phyloP scores from a whole-genome alignment of 176 grass and related monocot genomes.

The Lolium perenne region DNA sequence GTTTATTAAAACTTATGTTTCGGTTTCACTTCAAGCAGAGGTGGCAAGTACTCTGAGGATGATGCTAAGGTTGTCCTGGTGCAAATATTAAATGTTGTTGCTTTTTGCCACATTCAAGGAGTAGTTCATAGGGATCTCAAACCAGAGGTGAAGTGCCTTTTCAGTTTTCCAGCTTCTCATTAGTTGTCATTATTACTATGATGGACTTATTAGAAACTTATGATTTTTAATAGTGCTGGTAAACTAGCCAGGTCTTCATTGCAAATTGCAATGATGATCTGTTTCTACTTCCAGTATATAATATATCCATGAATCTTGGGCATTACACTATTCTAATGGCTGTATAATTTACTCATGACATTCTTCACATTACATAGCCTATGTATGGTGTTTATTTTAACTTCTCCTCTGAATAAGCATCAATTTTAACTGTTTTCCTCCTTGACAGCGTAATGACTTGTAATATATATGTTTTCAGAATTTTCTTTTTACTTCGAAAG shows the following conservation, averaged over 20 bases:
- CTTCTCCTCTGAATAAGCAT: conserved; percentile 10
- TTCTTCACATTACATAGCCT: neutral
- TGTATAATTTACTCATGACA: neutral
- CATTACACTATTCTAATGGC: neutral
- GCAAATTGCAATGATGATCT: neutral
- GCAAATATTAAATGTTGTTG: conserved; percentile 77
- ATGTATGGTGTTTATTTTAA: neutral
- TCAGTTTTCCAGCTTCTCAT: neutral
- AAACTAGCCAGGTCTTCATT: conserved; percentile 20
- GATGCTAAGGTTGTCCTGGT: conserved; percentile 81
- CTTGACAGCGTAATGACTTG: neutral
- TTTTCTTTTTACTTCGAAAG: conserved; percentile 85
- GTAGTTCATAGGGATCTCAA: conserved; percentile 91
- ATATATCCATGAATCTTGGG: neutral
- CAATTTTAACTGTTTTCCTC: neutral
- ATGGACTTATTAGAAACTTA: neutral
- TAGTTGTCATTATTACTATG: neutral
- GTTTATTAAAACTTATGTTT: conserved; percentile 26
- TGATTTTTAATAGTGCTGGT: neutral
- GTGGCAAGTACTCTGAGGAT: conserved; percentile 85
- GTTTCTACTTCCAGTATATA: conserved; percentile 16
- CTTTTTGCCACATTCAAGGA: conserved; percentile 90
- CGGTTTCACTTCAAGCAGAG: conserved; percentile 49
- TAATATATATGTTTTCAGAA: conserved; percentile 58
- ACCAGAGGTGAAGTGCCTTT: conserved; percentile 64